A percentile compares a stretch with the other conserved stretches of the same genome.
phyloP scores from a whole-genome alignment of 768 basidiomycete species.

The Lentinula sp. region DNA sequence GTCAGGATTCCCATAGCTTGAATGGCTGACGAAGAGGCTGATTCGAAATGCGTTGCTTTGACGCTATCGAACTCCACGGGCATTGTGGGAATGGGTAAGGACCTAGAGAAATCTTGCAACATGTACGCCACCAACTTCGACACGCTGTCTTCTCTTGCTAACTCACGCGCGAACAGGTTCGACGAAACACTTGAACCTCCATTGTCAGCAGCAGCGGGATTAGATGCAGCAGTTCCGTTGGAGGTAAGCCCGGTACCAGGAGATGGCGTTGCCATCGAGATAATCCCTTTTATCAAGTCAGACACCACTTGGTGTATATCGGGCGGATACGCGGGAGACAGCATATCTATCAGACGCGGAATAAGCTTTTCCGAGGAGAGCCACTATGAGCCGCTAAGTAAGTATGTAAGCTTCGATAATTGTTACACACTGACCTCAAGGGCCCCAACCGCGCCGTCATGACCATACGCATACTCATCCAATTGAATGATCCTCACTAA shows the following conservation, averaged over 20 bases:
- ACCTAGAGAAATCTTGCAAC: slow-evolving; percentile 52
- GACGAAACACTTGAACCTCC: slow-evolving; percentile 41
- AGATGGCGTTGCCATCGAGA: slow-evolving; percentile 88
- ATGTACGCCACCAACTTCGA: slow-evolving; percentile 69
- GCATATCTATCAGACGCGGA: slow-evolving; percentile 68
- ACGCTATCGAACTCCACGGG: neutral
- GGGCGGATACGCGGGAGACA: slow-evolving; percentile 70
- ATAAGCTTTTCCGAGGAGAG: slow-evolving; percentile 81
- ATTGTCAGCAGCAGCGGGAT: neutral
- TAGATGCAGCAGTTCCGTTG: slow-evolving; percentile 26
- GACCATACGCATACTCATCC: slow-evolving; percentile 62
- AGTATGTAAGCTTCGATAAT: slow-evolving; percentile 22
- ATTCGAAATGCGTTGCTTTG: slow-evolving; percentile 29
- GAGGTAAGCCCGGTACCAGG: slow-evolving; percentile 70
- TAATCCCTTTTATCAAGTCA: slow-evolving; percentile 91
- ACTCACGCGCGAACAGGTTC: slow-evolving; percentile 84
- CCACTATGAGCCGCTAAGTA: slow-evolving; percentile 55
- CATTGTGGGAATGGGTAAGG: slow-evolving; percentile 6
- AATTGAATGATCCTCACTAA: slow-evolving; percentile 86
- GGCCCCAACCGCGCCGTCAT: slow-evolving; percentile 73
- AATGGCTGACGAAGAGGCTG: slow-evolving; percentile 72
- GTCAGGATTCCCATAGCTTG: slow-evolving; percentile 86
- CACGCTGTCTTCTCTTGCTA: slow-evolving; percentile 72
- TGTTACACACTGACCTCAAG: slow-evolving; percentile 66
- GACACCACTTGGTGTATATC: slow-evolving; percentile 83